phyloP scores from a whole-genome alignment of 345 rosid species.

The Chamaenerion angustifolium region DNA sequence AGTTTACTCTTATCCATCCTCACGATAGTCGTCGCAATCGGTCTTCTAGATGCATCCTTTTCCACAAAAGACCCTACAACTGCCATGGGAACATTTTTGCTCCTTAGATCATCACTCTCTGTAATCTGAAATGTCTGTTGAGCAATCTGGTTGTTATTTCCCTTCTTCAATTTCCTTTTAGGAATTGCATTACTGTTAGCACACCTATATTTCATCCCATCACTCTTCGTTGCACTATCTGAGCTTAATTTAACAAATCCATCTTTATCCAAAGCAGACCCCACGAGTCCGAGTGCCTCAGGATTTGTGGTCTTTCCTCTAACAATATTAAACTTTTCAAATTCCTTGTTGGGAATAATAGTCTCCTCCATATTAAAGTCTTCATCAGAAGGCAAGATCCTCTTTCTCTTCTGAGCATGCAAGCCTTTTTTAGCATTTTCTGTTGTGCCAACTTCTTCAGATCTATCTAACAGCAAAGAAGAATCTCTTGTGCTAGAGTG shows the following conservation, averaged over 20 bases:
- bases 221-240: slow-evolving; percentile 16
- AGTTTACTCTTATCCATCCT: too few species aligned
- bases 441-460: slow-evolving; percentile 10
- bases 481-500: slow-evolving; percentile 14
- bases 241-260: slow-evolving; percentile 15
- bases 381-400: slow-evolving; percentile 27
- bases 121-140: too few species aligned
- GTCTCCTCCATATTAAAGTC: slow-evolving; percentile 8
- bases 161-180: too few species aligned
- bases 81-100: too few species aligned
- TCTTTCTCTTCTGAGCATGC: slow-evolving; percentile 46
- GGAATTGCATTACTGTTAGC: too few species aligned
- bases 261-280: slow-evolving; percentile 17
- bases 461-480: slow-evolving; percentile 16
- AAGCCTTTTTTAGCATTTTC: slow-evolving; percentile 2
- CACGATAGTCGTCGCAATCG: too few species aligned
- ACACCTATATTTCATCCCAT: too few species aligned
- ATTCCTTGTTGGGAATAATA: slow-evolving; percentile 19
- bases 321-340: neutral
- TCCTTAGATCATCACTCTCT: too few species aligned
- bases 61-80: too few species aligned
- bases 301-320: slow-evolving; percentile 12
- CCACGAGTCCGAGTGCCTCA: slow-evolving; percentile 2
- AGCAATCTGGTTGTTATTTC: too few species aligned
- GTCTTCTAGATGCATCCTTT: too few species aligned